These are phyloP conservation scores for Tuber borchii DNA, from an alignment of 495 filamentous ascomycete genomes.

Conservation along the genomic window DNA sequence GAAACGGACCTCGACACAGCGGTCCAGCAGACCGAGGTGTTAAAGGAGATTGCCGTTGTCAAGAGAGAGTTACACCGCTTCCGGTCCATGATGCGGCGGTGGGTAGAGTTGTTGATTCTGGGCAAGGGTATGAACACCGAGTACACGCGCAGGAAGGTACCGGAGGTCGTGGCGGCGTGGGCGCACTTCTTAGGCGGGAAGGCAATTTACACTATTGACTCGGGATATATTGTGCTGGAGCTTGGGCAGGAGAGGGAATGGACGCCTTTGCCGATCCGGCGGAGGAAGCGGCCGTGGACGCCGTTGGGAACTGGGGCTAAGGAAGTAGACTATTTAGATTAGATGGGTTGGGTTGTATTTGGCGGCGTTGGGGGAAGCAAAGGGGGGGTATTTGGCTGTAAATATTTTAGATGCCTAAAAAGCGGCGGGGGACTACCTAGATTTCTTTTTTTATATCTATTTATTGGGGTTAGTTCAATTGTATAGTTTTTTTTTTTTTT, in stretches of 20 bases:
- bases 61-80: conserved; percentile 20
- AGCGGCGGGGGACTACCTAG: background rate
- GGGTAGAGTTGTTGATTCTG: conserved; percentile 36
- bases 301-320: conserved; percentile 33
- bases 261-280: conserved; percentile 23
- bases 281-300: conserved; percentile 26
- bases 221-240: conserved; percentile 34
- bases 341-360: conserved; percentile 9
- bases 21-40: conserved; percentile 4
- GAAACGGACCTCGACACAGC: background rate
- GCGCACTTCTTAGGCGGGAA: conserved; percentile 31
- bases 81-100: conserved; percentile 35
- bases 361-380: background rate
- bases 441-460: background rate
- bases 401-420: background rate
- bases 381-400: background rate
- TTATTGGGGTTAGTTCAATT: background rate
- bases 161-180: conserved; percentile 39
- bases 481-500: background rate
- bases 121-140: conserved; percentile 26
- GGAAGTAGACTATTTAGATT: conserved; percentile 36
- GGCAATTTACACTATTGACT: conserved; percentile 32
- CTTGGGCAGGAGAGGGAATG: conserved; percentile 22
- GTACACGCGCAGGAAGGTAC: conserved; percentile 29
- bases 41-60: conserved; percentile 14